phyloP scores from a whole-genome alignment of 164 flowering plant species.

The Stephania japonica region DNA sequence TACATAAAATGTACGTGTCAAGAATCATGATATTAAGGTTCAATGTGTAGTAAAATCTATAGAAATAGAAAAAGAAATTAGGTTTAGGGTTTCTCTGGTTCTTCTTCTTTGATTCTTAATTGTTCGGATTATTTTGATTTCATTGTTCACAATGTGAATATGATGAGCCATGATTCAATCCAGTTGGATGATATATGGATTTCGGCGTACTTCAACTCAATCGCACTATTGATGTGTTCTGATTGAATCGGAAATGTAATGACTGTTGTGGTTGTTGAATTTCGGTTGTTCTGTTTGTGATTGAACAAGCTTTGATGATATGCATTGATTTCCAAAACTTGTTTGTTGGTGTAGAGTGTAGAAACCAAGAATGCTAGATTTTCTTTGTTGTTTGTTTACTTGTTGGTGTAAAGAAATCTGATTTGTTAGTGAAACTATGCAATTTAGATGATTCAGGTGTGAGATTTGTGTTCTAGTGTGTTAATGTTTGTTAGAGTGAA shows the following conservation, averaged over 20 bases:
- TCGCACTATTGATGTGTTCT: background rate
- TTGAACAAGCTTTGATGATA: too few relatives aligned
- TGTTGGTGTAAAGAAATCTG: background rate
- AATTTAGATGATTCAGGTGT: too few relatives aligned
- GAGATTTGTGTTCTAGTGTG: too few relatives aligned
- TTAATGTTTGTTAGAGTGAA: too few relatives aligned
- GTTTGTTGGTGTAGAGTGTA: background rate
- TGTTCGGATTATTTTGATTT: background rate
- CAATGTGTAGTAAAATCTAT: too few relatives aligned
- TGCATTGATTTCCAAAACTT: too few relatives aligned
- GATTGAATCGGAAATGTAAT: background rate
- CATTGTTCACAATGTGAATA: background rate
- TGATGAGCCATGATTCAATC: background rate
- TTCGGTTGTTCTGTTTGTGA: background rate
- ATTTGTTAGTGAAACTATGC: background rate
- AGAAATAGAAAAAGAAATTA: too few relatives aligned
- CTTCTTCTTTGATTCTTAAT: background rate
- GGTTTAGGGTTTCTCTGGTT: constrained; percentile 1
- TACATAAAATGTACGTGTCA: too few relatives aligned
- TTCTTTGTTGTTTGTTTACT: background rate
- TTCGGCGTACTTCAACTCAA: too few relatives aligned
- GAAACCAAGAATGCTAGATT: background rate
- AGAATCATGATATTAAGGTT: too few relatives aligned
- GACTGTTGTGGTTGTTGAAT: background rate
- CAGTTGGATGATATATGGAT: background rate